Base-by-base conservation (phyloP, 2,329 filamentous ascomycete species). In the Paradendryphiella salina region DNA sequence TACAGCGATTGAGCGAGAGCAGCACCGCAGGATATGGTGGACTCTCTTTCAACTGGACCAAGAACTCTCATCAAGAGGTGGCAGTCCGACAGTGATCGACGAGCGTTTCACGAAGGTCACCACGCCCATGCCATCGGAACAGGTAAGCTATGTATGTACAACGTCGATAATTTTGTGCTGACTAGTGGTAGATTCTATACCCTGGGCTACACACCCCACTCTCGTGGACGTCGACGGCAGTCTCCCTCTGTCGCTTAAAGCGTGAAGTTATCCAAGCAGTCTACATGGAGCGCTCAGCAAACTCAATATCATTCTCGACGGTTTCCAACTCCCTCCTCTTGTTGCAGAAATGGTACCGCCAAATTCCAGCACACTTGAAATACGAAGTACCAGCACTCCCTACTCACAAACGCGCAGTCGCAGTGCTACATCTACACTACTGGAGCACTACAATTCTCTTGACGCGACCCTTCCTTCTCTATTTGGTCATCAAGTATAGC, bases 21-120 rank as follows among this genome's bases (percentile, higher is more conserved):
- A 68, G 29, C 66, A 70, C 40, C 64, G 71, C 6, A 62, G 71
- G 11, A 68, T 73, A 36, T 73, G 71, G 71, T 73, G 70, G 70
- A 71, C 71, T 7, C 42, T 73, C 8, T 72, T 68, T 36, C 63
- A 56, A 0, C 67, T 73, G 3, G 71, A 73, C 32, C 64, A 70
- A 41, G 71, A 73, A 33, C 59, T 72, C 34, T 69, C 69, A 0
- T 66, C 67, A n/a, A 58, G 70, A 56, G 66, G 69, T 23, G 71
- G 71, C 5, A 71, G 64, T 36, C 71, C 71, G 4, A 65, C 59
- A 8, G 46, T 71, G 8, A 65, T 73, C 11, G 69, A 73, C 31
- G 71, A 73, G 31, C 59, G 67, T 7, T 60, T 63, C 15, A 55
- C 71, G 3, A 66, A 63, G 23, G 63, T 72, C 9, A 63, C 63